These are phyloP conservation scores for Penicillium palitans DNA, from an alignment of 2,329 filamentous ascomycete genomes.

Conservation along the genomic window DNA sequence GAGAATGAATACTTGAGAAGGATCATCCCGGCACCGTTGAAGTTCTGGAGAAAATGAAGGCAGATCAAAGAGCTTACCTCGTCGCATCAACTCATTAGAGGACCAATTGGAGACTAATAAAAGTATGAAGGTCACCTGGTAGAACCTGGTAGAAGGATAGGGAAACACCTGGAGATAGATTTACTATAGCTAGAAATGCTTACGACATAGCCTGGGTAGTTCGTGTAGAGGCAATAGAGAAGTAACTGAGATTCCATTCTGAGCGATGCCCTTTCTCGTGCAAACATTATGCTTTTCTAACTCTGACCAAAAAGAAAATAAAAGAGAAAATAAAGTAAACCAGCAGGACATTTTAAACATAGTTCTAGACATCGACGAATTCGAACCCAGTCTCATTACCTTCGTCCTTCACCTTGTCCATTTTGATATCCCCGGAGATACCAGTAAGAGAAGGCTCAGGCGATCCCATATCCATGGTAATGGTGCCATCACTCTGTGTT, in stretches of 20 bases:
- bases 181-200: neutral
- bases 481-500: slow-evolving; percentile 25
- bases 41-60: too few species aligned
- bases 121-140: too few species aligned
- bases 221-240: neutral
- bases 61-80: neutral
- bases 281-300: neutral
- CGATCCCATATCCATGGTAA: slow-evolving; percentile 18
- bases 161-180: too few species aligned
- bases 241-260: neutral
- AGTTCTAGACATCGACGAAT: neutral
- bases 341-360: neutral
- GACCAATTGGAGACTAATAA: neutral
- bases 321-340: neutral
- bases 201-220: too few species aligned
- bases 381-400: slow-evolving; percentile 11
- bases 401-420: slow-evolving; percentile 13
- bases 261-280: neutral
- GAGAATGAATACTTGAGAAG: too few species aligned
- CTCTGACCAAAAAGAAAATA: neutral
- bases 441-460: slow-evolving; percentile 1
- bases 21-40: too few species aligned
- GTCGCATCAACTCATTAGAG: neutral
- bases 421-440: slow-evolving; percentile 17
- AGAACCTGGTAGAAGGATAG: too few species aligned